Evolutionary conservation across 306 rosid species (phyloP).

Genomic region (barrel medic (Medicago truncatula)): MtrunA17r5.0-ANR NC_053043.1:19869501-19870000

Average conservation of each 20-base stretch:
- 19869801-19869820: constrained; percentile 78
- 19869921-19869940: constrained; percentile 54
- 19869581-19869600: neutral
- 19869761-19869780: constrained; percentile 43
- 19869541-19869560: neutral
- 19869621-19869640: neutral
- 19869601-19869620: neutral
- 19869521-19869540: neutral
- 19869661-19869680: neutral
- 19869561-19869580: neutral
- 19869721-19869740: neutral
- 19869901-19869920: constrained; percentile 70
- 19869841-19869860: constrained; percentile 79
- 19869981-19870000: constrained; percentile 63
- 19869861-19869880: constrained; percentile 74
- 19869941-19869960: constrained; percentile 63
- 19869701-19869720: constrained; percentile 40
- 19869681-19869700: neutral
- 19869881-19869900: constrained; percentile 68
- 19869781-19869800: constrained; percentile 82
- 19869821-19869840: constrained; percentile 86
- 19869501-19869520: neutral
- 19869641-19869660: neutral
- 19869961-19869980: constrained; percentile 92
- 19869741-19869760: constrained; percentile 40